phyloP scores from a whole-genome alignment of 2,329 filamentous ascomycete genomes.

The Xylaria sp. region DNA sequence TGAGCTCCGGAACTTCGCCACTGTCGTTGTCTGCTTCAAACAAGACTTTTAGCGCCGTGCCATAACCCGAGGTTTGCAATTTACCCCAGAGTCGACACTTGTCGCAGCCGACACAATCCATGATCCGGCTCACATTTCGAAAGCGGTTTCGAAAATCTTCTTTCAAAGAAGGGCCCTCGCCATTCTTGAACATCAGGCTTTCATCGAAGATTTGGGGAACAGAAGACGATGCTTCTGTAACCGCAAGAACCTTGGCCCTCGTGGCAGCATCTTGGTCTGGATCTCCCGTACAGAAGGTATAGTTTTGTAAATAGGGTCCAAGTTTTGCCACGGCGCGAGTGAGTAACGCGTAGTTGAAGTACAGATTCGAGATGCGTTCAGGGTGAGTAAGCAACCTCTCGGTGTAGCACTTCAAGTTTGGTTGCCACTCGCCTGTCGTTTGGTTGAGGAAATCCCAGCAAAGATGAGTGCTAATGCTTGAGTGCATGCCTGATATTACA shows the following conservation, averaged over 20 bases:
- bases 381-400: conserved; percentile 84
- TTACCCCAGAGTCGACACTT: conserved; percentile 99
- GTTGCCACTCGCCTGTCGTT: conserved; percentile 91
- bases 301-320: conserved; percentile 80
- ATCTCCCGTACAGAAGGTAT: conserved; percentile 94
- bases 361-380: conserved; percentile 94
- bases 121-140: conserved; percentile 93
- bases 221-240: conserved; percentile 76
- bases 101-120: conserved; percentile 99
- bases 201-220: conserved; percentile 92
- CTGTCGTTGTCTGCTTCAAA: conserved; percentile 86
- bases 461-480: conserved; percentile 94
- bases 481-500: conserved; percentile 96
- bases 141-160: conserved; percentile 98
- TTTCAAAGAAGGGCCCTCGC: conserved; percentile 81
- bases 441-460: conserved; percentile 98
- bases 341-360: conserved; percentile 99
- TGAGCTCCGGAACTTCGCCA: conserved; percentile 75
- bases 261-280: conserved; percentile 80
- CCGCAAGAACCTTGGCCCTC: conserved; percentile 80
- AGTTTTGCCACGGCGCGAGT: conserved; percentile 92
- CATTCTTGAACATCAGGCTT: conserved; percentile 90
- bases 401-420: conserved; percentile 90
- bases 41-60: conserved; percentile 91
- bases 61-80: conserved; percentile 93